Base-by-base conservation (phyloP, 2,329 filamentous ascomycete genomes). In the Elsinoe arachidis region DNA sequence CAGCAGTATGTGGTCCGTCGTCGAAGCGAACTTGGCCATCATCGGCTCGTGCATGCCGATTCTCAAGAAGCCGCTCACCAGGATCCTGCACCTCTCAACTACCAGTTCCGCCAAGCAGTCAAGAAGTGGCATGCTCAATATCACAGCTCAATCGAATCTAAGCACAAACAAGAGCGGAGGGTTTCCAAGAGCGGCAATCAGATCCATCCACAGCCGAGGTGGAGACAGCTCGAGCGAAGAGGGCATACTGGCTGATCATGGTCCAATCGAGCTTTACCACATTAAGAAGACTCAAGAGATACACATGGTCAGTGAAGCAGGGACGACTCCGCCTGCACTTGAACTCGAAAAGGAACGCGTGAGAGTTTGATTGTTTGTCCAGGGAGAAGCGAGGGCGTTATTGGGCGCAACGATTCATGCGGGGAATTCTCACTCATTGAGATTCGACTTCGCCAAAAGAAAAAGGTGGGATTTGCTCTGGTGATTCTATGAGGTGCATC, bases 11-110 rank as follows among this genome's bases (percentile, higher is more conserved):
- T 67, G 65, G 65, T 64, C 61, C 12, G 60, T 58, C 37, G 54
- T 62, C 33, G 65, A 67, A 59, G 64, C 63, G 57, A 66, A 67
- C 58, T 62, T 64, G 30, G 66, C 64, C 34, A 67, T 66, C 54
- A 55, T 64, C 21, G 66, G 63, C 55, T 63, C 64, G 5, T 65
- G 64, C 53, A 61, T 66, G 14, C 65, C 65, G 2, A 66, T 64
- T 2, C 60, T 67, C 14, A 66, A 65, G 57, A 61, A 63, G 10
- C 64, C 61, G 56, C 52, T 68, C 14, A 58, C 63, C 3, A 61
- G 65, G 14, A 62, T 63, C 58, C 66, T 67, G 56, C 66, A 37
- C 19, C 33, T 49, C 54, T 37, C 30, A 3, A 46, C 33, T 10
- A 46, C 19, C 17, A 46, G 49, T n/a, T 37, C 33, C 11, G 26